These are phyloP conservation scores for Senna tora DNA, from an alignment of 306 rosid species.

Conservation along the genomic window DNA sequence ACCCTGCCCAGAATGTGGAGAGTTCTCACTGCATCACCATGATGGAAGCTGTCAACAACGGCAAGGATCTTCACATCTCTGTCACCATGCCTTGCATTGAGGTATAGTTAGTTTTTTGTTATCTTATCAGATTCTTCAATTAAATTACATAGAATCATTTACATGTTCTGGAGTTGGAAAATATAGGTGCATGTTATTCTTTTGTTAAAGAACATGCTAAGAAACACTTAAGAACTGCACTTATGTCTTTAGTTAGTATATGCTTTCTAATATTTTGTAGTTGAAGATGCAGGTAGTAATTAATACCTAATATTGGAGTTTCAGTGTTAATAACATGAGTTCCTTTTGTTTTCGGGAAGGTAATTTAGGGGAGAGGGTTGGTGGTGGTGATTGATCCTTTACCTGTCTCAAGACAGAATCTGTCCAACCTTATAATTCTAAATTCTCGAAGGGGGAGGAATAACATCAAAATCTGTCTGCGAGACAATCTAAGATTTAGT, in stretches of 20 bases:
- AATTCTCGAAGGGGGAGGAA: neutral
- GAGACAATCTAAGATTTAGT: constrained; percentile 14
- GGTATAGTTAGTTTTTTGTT: constrained; percentile 41
- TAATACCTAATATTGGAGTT: neutral
- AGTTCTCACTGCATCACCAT: constrained; percentile 92
- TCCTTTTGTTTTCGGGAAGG: constrained; percentile 9
- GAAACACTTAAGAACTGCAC: neutral
- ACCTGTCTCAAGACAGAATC: neutral
- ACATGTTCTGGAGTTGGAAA: neutral
- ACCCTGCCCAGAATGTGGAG: constrained; percentile 94
- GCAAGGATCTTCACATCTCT: constrained; percentile 82
- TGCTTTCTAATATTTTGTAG: neutral
- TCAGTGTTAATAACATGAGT: neutral
- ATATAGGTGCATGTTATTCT: neutral
- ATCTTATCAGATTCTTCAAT: neutral
- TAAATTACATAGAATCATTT: no score
- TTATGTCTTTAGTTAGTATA: neutral
- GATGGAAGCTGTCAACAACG: constrained; percentile 85
- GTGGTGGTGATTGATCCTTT: neutral
- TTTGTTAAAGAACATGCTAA: neutral
- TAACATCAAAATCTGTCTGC: constrained; percentile 8
- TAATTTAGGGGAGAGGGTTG: constrained; percentile 11
- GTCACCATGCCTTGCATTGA: constrained; percentile 95
- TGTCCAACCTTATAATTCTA: neutral
- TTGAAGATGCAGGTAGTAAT: neutral